These are phyloP conservation scores for Trifolium subterraneum DNA, from an alignment of 306 rosid genomes.

Conservation along the genomic window DNA sequence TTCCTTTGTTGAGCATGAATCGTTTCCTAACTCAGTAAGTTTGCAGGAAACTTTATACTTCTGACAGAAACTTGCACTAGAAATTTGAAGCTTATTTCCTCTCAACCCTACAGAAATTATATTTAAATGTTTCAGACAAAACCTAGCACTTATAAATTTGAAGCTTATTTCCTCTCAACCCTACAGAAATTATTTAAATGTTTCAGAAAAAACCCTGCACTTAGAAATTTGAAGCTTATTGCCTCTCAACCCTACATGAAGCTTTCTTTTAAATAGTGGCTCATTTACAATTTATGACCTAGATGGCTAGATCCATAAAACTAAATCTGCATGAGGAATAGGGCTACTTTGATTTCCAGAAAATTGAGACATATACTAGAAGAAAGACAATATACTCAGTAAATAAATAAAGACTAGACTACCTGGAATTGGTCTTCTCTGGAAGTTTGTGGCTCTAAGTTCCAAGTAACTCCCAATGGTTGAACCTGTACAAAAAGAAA, in stretches of 20 bases:
- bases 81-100: constrained; percentile 45
- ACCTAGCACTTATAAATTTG: constrained; percentile 41
- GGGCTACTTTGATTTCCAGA: constrained; percentile 1
- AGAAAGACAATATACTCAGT: constrained; percentile 22
- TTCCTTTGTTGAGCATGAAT: constrained; percentile 43
- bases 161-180: constrained; percentile 46
- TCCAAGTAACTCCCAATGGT: constrained; percentile 49
- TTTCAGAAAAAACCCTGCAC: constrained; percentile 37
- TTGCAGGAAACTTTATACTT: constrained; percentile 55
- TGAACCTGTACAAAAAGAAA: constrained; percentile 51
- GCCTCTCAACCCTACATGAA: constrained; percentile 51
- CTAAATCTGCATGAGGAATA: neutral
- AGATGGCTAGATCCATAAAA: constrained; percentile 12
- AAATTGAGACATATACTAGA: constrained; percentile 14
- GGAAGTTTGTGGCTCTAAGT: constrained; percentile 46
- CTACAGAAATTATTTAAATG: constrained; percentile 36
- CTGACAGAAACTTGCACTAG: constrained; percentile 39
- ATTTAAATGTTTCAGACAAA: constrained; percentile 31
- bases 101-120: constrained; percentile 52
- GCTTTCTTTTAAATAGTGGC: neutral
- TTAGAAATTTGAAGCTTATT: constrained; percentile 44
- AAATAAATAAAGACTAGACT: constrained; percentile 29
- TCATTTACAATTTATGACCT: constrained; percentile 15
- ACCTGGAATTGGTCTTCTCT: constrained; percentile 45
- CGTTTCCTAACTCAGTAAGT: constrained; percentile 44